These are phyloP conservation scores for Aurifilum marmelostoma DNA, from an alignment of 2,329 filamentous ascomycete genomes.

Conservation along the genomic window DNA sequence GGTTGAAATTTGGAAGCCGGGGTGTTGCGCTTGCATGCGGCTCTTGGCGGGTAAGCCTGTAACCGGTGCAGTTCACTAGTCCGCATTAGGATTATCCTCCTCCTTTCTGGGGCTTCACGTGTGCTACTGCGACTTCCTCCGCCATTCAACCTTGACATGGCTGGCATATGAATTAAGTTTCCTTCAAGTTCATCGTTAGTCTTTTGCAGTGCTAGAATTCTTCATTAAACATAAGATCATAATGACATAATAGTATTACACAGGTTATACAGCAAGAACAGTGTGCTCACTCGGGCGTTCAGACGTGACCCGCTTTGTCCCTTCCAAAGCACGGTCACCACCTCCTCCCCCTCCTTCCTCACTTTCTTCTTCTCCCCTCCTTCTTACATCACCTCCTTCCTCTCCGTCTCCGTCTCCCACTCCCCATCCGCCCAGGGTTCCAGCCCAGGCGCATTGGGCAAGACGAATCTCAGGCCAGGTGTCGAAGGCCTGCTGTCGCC, in stretches of 20 bases:
- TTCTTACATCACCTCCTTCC: background rate
- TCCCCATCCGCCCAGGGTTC: slow-evolving; percentile 1
- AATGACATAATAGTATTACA: background rate
- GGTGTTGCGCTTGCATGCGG: background rate
- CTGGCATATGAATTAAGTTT: background rate
- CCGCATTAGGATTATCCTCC: background rate
- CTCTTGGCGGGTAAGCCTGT: background rate
- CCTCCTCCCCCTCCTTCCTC: no score
- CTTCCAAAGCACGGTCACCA: background rate
- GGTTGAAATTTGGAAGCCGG: background rate
- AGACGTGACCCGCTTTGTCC: background rate
- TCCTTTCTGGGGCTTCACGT: background rate
- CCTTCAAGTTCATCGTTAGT: no score
- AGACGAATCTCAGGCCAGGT: slow-evolving; percentile 15
- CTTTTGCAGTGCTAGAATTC: background rate
- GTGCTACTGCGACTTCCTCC: background rate
- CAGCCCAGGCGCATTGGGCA: slow-evolving; percentile 20
- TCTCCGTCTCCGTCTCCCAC: background rate
- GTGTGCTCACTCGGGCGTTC: no score
- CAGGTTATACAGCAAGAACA: background rate
- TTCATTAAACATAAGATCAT: background rate
- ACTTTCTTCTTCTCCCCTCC: no score
- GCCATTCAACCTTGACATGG: background rate
- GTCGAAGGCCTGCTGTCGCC: slow-evolving; percentile 25
- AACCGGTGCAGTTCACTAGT: background rate